Base-by-base conservation (phyloP, 768 basidiomycete species). In the Lyophyllum semitale region DNA sequence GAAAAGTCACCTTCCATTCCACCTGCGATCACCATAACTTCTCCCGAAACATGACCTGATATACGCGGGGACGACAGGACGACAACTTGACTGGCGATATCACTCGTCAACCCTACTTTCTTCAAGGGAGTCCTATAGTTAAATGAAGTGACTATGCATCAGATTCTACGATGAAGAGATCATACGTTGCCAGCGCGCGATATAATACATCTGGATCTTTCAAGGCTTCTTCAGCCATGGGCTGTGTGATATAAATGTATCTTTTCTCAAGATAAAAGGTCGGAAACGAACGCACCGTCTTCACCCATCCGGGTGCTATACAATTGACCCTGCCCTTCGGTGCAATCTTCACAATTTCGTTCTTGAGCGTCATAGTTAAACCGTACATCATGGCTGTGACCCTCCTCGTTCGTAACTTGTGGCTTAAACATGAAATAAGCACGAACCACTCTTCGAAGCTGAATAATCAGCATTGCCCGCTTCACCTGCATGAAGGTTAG, bases 301-400 rank as follows among this genome's bases (percentile, higher is more conserved):
- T 75, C 7, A 84, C 81, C 84, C 84, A 89, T 5, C 88, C 88
- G 4, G 89, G 89, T 0, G 80, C 85, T 17, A 91, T 75, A 41
- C 76, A 74, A 59, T 91, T 91, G 3, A 90, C 88, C n/a, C 89
- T 76, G 0, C 81, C 90, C 51, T 68, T 76, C 0, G 88, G 85
- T 0, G 88, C 88, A 55, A 90, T 81, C 68, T 83, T 82, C 42
- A 92, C 89, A 51, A 91, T 89, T 69, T 92, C 89, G 66, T 91
- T 91, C 71, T 91, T 91, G 60, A 91, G 75, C 4, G 83, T 75
- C 61, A 85, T 69, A 3, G 81, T 82, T 30, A 91, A 64, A 1
- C 88, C 90, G 57, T 88, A 85, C 88, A 89, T 89, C 74, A 88
- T 77, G 4, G 82, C 87, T 87, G 18, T 17, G 30, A 23, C 42